Evolutionary conservation across 805 yeast genomes (phyloP), one percentile per base, ranked within the genome.

Genomic region (Spathaspora gorwiae): DNA sequence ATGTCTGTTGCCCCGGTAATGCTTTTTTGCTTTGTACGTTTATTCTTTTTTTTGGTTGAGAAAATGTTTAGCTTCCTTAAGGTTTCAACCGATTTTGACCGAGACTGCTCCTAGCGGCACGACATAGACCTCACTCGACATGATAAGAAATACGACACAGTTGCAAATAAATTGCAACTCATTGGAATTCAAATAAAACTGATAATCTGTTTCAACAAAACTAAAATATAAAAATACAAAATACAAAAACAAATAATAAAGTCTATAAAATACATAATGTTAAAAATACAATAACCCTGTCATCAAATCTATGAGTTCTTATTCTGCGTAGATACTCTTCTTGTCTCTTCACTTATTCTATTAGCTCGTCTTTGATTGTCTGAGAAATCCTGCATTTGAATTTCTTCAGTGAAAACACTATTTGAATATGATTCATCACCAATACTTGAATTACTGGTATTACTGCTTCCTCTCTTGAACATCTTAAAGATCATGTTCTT

Each of bases 351-450:
- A 7, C 48, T 40, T 7, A 61, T 63, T 37, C 64, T 48, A 8
- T 56, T 45, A 1, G 60, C 63, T 19, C 47, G 48, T 29, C 48
- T 44, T 41, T 51, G 54, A 42, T 62, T 64, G 10, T 58, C 47
- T 26, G 51, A 53, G 40, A 72, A 60, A 7, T 70, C 70, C 27
- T 75, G 73, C 73, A 78, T 57, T 29, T 75, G 74, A 45, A 78
- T 77, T 48, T 76, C 81, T 51, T 77, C 82, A 0, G 79, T 73
- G n/a, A 62, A 64, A 7, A 72, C 54, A 8, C 39, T 26, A 13
- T 24, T 13, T 31, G 37, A 33, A 9, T 32, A 15, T 12, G 41
- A 34, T n/a, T 32, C 41, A 13, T 36, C 39, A 7, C 26, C 11
- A 33, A 37, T 15, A 26, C 37, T 38, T 7, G 31, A 26, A 29